These are phyloP conservation scores for Trypanosoma platydactyli DNA, from an alignment of 208 protist species.

Conservation along the genomic window DNA sequence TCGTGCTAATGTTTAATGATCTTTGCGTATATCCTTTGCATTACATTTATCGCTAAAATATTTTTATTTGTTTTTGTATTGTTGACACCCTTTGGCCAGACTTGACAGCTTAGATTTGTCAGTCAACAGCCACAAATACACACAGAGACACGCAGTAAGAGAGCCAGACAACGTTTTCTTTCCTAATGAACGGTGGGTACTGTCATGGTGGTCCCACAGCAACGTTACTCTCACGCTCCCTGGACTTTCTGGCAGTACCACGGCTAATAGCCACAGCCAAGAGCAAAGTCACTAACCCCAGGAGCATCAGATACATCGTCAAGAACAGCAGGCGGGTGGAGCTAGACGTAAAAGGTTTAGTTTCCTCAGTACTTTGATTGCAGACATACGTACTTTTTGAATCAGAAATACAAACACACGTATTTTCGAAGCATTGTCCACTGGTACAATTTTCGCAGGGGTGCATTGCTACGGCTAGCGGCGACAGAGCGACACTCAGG, in stretches of 20 bases:
- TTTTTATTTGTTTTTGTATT: too few relatives aligned
- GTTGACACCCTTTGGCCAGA: too few relatives aligned
- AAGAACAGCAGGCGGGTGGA: not conserved
- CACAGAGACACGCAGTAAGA: too few relatives aligned
- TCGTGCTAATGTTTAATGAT: too few relatives aligned
- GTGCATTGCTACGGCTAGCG: constrained; percentile 52
- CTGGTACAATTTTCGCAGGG: constrained; percentile 42
- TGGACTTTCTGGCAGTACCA: constrained; percentile 1
- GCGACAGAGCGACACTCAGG: constrained; percentile 48
- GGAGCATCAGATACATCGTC: not conserved
- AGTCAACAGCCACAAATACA: too few relatives aligned
- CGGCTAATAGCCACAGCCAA: constrained; percentile 1
- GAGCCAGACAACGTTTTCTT: too few relatives aligned
- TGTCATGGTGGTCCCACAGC: not conserved
- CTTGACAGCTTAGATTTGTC: too few relatives aligned
- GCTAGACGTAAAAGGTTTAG: not conserved
- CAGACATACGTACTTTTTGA: constrained; percentile 35
- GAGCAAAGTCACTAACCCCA: not conserved
- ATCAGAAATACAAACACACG: constrained; percentile 26
- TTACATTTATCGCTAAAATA: too few relatives aligned
- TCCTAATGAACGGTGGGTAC: too few relatives aligned
- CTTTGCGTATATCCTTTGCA: too few relatives aligned
- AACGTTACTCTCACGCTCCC: not conserved
- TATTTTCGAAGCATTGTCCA: constrained; percentile 36
- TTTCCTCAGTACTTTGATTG: not conserved